These are phyloP conservation scores for Haematococcus lacustris DNA, from an alignment of 139 green algal genomes.

Conservation along the genomic window DNA sequence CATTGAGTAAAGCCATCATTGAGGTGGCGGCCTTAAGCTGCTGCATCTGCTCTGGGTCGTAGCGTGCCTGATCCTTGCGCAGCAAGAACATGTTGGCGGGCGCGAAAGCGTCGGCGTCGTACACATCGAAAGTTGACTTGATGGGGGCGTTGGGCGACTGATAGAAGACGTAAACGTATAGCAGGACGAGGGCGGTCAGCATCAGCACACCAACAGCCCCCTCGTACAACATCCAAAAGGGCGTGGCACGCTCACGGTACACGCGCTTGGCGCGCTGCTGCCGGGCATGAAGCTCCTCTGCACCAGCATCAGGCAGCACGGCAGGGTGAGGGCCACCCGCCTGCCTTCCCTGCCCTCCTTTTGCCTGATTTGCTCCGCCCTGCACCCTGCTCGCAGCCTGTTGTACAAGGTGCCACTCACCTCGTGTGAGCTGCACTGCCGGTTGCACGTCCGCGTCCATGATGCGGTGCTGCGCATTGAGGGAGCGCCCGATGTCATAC, in stretches of 20 bases:
- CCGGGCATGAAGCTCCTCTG: constrained; percentile 14
- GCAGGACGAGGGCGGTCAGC: constrained; percentile 8
- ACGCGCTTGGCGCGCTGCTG: constrained; percentile 22
- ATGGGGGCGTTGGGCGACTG: constrained; percentile 16
- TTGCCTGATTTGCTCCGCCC: too few relatives aligned
- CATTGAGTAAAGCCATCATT: background rate
- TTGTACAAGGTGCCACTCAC: too few relatives aligned
- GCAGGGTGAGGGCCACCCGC: too few relatives aligned
- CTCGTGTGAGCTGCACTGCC: constrained; percentile 9
- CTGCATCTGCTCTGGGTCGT: background rate
- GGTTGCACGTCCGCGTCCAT: constrained; percentile 5
- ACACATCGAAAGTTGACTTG: constrained; percentile 22
- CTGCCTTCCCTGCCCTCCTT: too few relatives aligned
- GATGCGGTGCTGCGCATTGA: constrained; percentile 14
- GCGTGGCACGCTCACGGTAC: constrained; percentile 5
- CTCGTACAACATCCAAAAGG: constrained; percentile 30
- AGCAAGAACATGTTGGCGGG: constrained; percentile 16
- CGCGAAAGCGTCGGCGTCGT: constrained; percentile 15
- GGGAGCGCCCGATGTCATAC: constrained; percentile 9
- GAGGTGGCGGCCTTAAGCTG: background rate
- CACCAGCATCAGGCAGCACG: background rate
- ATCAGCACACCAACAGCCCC: constrained; percentile 6
- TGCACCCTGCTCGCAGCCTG: too few relatives aligned
- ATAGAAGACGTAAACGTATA: constrained; percentile 25
- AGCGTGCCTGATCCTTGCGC: constrained; percentile 1